Conservation (phyloP, 1,284 basidiomycete species). For the Retiboletus fuscus region DNA sequence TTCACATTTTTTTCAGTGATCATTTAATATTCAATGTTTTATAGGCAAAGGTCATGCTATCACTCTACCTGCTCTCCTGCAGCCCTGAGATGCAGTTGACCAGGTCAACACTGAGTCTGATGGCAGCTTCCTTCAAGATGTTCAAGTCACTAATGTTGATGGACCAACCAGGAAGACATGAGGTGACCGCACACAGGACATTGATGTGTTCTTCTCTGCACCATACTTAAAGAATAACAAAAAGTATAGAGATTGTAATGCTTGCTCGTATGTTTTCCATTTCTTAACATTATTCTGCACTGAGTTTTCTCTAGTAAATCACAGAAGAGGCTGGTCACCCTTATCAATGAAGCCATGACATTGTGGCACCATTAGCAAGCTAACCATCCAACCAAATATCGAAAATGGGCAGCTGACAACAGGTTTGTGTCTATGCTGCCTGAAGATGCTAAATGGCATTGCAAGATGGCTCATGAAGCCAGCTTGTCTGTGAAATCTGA, state of each 20-base stretch:
- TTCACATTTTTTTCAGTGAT: background rate
- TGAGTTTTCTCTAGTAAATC: background rate
- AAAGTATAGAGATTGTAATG: background rate
- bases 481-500: background rate
- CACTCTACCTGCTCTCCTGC: background rate
- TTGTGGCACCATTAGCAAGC: slow-evolving; percentile 2
- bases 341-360: slow-evolving; percentile 1
- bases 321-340: background rate
- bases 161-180: background rate
- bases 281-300: background rate
- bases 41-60: background rate
- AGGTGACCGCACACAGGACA: background rate
- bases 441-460: background rate
- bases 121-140: background rate
- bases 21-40: background rate
- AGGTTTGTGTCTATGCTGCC: background rate
- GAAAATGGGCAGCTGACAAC: slow-evolving; percentile 2
- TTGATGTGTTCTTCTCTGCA: background rate
- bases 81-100: background rate
- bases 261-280: background rate
- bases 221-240: background rate
- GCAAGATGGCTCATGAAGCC: background rate
- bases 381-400: background rate
- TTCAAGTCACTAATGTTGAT: background rate
- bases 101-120: background rate